These are phyloP conservation scores for Trichocomaceae sp. DNA, from an alignment of 2,329 filamentous ascomycete genomes.

Conservation along the genomic window DNA sequence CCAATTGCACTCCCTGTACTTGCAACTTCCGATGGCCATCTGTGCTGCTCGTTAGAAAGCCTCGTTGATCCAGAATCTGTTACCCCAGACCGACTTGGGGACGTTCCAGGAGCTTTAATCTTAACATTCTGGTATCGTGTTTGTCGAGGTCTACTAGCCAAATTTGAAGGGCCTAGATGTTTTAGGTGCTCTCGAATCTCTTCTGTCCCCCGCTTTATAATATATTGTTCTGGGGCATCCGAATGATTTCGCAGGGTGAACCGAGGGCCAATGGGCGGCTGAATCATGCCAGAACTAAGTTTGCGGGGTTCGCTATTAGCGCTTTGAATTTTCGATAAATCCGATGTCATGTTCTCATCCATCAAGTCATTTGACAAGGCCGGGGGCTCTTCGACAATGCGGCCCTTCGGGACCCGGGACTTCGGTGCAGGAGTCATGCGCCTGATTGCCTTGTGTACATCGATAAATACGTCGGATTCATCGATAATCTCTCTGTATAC, in stretches of 20 bases:
- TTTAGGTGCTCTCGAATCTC: constrained; percentile 55
- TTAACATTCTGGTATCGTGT: constrained; percentile 59
- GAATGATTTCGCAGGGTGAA: constrained; percentile 35
- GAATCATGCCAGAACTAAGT: constrained; percentile 24
- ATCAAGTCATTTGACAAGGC: constrained; percentile 25
- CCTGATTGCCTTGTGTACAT: constrained; percentile 95
- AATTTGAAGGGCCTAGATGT: constrained; percentile 59
- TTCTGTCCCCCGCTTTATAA: constrained; percentile 47
- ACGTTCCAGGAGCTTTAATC: constrained; percentile 52
- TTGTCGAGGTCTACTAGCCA: constrained; percentile 52
- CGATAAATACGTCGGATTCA: constrained; percentile 95
- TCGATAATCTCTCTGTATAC: constrained; percentile 82
- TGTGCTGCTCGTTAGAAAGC: constrained; percentile 40
- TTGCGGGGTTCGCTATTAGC: constrained; percentile 5
- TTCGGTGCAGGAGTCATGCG: constrained; percentile 79
- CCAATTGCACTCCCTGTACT: neutral
- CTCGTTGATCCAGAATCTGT: constrained; percentile 31
- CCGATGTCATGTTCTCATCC: constrained; percentile 41
- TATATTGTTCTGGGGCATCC: constrained; percentile 23
- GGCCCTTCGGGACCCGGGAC: constrained; percentile 56
- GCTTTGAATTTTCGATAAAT: constrained; percentile 17
- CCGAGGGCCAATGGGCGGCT: constrained; percentile 32
- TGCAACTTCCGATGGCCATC: constrained; percentile 50
- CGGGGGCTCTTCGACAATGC: constrained; percentile 45
- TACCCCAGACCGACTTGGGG: constrained; percentile 29